Evolutionary conservation across 2,329 filamentous ascomycete genomes (phyloP).

Genomic region (Leptographium flavum): DNA sequence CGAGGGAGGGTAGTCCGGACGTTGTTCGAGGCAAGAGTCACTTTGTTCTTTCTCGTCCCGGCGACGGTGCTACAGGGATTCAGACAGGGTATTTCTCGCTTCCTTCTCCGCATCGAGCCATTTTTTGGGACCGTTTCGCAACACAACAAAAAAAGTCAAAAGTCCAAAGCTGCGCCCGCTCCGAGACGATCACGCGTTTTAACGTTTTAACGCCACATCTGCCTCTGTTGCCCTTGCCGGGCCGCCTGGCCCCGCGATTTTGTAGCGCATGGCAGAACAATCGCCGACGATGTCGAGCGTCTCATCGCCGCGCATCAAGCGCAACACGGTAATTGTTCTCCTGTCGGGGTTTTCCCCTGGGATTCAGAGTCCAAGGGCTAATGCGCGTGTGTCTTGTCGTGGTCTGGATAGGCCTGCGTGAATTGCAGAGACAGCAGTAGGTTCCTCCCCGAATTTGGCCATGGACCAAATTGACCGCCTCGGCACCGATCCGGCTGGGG

Average conservation of each 20-base stretch:
- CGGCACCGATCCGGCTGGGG: slow-evolving; percentile 9
- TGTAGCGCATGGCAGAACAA: slow-evolving; percentile 8
- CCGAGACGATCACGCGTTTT: background rate
- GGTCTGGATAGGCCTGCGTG: slow-evolving; percentile 10
- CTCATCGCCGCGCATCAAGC: slow-evolving; percentile 11
- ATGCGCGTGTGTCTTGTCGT: background rate
- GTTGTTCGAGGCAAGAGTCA: background rate
- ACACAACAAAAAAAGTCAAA: background rate
- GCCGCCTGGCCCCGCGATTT: background rate
- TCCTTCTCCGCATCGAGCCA: background rate
- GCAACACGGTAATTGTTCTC: slow-evolving; percentile 11
- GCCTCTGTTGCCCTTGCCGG: too few species aligned
- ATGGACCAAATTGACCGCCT: slow-evolving; percentile 3
- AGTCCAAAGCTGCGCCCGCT: background rate
- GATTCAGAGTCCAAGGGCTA: too few species aligned
- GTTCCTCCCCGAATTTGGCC: background rate
- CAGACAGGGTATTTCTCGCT: background rate
- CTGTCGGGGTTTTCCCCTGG: background rate
- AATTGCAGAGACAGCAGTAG: slow-evolving; percentile 15
- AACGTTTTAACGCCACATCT: background rate
- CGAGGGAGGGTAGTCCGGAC: background rate
- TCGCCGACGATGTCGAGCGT: slow-evolving; percentile 3
- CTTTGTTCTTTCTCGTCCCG: background rate
- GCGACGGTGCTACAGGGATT: background rate
- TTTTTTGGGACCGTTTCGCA: background rate